phyloP scores from a whole-genome alignment of 106 monocot genomes.

The Dendrobium huoshanense region DNA sequence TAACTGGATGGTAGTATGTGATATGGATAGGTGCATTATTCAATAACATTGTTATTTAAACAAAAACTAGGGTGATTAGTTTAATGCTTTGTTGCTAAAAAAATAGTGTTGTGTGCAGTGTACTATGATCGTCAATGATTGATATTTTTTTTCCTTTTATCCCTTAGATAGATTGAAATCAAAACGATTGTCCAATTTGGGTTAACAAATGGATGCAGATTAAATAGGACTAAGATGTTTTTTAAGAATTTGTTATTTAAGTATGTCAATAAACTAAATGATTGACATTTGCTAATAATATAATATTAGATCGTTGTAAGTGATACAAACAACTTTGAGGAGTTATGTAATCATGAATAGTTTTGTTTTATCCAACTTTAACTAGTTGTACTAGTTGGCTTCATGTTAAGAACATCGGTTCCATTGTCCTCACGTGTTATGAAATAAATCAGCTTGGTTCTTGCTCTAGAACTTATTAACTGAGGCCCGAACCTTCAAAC shows the following conservation, averaged over 20 bases:
- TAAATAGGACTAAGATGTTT: neutral
- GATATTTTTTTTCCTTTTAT: neutral
- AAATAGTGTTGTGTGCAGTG: neutral
- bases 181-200: too few species aligned
- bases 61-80: neutral
- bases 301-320: neutral
- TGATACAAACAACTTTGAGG: neutral
- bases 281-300: neutral
- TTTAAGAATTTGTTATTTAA: neutral
- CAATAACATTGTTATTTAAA: neutral
- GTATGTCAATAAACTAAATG: neutral
- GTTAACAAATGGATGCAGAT: neutral
- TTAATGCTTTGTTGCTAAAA: neutral
- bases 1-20: neutral
- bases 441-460: neutral
- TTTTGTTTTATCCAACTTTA: neutral
- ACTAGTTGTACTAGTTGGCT: neutral
- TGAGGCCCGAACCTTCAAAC: too few species aligned
- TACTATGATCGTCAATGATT: neutral
- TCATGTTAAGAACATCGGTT: neutral
- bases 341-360: neutral
- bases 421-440: neutral
- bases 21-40: neutral
- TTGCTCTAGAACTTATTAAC: too few species aligned
- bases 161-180: too few species aligned